Base-by-base conservation (phyloP, 2,329 filamentous ascomycete species). In the Cytospora schulzeri region DNA sequence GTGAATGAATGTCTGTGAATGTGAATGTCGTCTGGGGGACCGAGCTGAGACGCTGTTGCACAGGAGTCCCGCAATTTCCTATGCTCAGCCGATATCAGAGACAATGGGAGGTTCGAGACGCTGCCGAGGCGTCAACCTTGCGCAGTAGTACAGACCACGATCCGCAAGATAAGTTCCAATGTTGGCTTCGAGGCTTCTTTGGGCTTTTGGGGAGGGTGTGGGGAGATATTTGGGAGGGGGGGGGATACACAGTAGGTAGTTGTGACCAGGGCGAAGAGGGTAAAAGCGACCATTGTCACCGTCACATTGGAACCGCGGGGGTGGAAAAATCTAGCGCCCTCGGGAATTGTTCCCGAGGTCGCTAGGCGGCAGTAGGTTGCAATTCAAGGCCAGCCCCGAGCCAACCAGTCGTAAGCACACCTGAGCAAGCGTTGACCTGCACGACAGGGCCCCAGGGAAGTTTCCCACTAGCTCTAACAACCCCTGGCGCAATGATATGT, bases 281-380 rank as follows among this genome's bases (percentile, higher is more conserved):
- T n/a, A 24, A 31, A n/a, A 24, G 51, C 19, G 38, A 33, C 33
- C 45, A 28, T 50, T 19, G 28, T 19, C 52, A 26, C 24, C n/a
- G 22, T 55, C 26, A 26, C 45, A 41, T 63, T 48, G 57, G 62
- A 38, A 31, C 41, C 26, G 52, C 22, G 57, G 54, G 38, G 52
- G 48, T 54, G 28, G 53, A 63, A 64, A 60, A 64, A 58, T 66
- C 61, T 61, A 66, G 57, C 60, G 62, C 53, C n/a, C n/a, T 56
- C 60, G 64, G 64, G 55, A 57, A 26, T 54, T 53, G 45, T 50
- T 61, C 50, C 61, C 64, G 64, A 57, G 57, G 61, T 54, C 61
- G 64, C 61, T 57, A 50, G 64, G 61, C 61, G 64, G 62, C 53
- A 66, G 57, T 66, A 66, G 62, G 61, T 61, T 57, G 62, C 57